These are phyloP conservation scores for Steccherinum ochraceum DNA, from an alignment of 768 basidiomycete genomes.

Conservation along the genomic window DNA sequence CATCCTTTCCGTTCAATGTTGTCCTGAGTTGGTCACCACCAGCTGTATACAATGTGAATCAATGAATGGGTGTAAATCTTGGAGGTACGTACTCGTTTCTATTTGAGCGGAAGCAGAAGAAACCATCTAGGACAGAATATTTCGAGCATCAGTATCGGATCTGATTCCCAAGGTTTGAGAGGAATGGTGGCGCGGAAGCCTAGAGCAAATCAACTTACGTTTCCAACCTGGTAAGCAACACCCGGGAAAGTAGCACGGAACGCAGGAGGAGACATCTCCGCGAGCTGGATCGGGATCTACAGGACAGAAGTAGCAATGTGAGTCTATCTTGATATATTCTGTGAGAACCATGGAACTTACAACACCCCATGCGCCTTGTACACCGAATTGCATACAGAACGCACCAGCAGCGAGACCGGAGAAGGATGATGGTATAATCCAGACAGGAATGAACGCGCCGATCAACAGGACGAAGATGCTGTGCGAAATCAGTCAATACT, in stretches of 20 bases:
- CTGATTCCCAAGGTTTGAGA: too few relatives aligned
- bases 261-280: constrained; percentile 81
- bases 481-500: not conserved
- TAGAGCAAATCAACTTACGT: constrained; percentile 27
- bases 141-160: not conserved
- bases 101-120: constrained; percentile 29
- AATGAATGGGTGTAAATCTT: too few relatives aligned
- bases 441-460: constrained; percentile 66
- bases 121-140: constrained; percentile 14
- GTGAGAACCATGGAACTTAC: constrained; percentile 34
- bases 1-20: constrained; percentile 23
- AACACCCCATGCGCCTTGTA: constrained; percentile 89
- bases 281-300: constrained; percentile 68
- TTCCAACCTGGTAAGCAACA: constrained; percentile 79
- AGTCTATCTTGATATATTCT: not conserved
- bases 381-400: constrained; percentile 82
- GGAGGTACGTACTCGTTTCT: constrained; percentile 21
- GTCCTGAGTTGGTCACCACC: constrained; percentile 36
- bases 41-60: constrained; percentile 28
- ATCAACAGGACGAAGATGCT: constrained; percentile 52
- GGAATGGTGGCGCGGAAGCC: too few relatives aligned
- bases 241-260: constrained; percentile 88
- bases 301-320: not conserved
- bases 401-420: constrained; percentile 71
- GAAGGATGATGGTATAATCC: constrained; percentile 76